A percentile compares a stretch with the other conserved stretches of the same genome.
phyloP scores from a whole-genome alignment of 805 yeast species.

The Kuraishia capsulata region DNA sequence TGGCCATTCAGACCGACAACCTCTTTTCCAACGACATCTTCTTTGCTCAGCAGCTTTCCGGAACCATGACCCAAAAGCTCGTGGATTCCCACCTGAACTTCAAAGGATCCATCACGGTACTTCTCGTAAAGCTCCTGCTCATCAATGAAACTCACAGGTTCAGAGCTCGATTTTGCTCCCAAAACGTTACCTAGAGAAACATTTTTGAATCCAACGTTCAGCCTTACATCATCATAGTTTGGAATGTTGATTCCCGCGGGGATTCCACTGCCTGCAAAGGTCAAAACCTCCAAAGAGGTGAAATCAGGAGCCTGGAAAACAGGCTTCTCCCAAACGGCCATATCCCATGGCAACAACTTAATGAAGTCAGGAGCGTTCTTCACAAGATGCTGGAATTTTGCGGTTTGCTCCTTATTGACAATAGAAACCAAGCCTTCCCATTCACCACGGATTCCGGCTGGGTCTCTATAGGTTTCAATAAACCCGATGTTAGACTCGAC shows the following conservation, averaged over 20 bases:
- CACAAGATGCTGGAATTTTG: slow-evolving; percentile 66
- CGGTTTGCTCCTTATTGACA: slow-evolving; percentile 82
- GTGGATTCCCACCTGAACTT: slow-evolving; percentile 90
- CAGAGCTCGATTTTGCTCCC: slow-evolving; percentile 62
- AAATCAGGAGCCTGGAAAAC: slow-evolving; percentile 88
- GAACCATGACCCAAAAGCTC: slow-evolving; percentile 89
- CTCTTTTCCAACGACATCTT: slow-evolving; percentile 41
- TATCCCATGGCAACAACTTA: slow-evolving; percentile 65
- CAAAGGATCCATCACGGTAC: slow-evolving; percentile 76
- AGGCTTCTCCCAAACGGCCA: slow-evolving; percentile 63
- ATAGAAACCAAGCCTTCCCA: slow-evolving; percentile 90
- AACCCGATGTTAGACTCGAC: slow-evolving; percentile 82
- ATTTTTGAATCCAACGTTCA: slow-evolving; percentile 79
- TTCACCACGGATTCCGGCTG: slow-evolving; percentile 86
- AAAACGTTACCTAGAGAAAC: slow-evolving; percentile 84
- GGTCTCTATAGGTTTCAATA: slow-evolving; percentile 89
- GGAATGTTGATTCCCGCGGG: slow-evolving; percentile 95
- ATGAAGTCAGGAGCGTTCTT: slow-evolving; percentile 58
- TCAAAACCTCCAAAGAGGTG: slow-evolving; percentile 80
- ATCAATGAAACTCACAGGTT: slow-evolving; percentile 58
- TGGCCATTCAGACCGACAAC: slow-evolving; percentile 53
- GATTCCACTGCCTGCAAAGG: slow-evolving; percentile 83
- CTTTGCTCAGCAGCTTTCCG: slow-evolving; percentile 63
- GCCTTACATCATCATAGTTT: slow-evolving; percentile 82
- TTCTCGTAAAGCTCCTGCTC: slow-evolving; percentile 52